Conservation (phyloP, 2,329 filamentous ascomycete species). For the Fusarium caatingaense region DNA sequence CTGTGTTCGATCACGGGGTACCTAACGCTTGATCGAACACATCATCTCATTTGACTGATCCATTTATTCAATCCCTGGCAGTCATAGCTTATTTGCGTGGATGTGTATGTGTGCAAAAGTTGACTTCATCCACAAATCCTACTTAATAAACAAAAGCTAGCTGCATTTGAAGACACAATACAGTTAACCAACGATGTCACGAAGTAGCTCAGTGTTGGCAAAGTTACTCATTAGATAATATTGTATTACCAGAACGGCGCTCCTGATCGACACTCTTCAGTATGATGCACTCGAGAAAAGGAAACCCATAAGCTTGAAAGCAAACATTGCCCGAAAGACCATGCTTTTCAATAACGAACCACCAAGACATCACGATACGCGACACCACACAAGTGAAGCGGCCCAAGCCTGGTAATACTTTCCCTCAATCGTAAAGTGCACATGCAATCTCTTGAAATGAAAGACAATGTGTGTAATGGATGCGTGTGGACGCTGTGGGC, state of each 20-base stretch:
- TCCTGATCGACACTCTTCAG: neutral
- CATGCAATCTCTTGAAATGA: slow-evolving; percentile 29
- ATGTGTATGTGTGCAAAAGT: neutral
- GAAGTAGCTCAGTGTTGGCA: neutral
- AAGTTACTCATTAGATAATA: slow-evolving; percentile 5
- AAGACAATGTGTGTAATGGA: slow-evolving; percentile 27
- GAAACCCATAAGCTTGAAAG: slow-evolving; percentile 5
- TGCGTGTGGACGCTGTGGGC: slow-evolving; percentile 42
- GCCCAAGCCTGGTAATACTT: slow-evolving; percentile 19
- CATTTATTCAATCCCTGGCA: neutral
- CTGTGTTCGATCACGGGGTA: slow-evolving; percentile 28
- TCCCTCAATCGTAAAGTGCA: slow-evolving; percentile 11
- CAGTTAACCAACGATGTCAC: neutral
- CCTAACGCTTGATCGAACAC: slow-evolving; percentile 5
- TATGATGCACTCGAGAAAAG: slow-evolving; percentile 6
- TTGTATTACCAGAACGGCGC: slow-evolving; percentile 10
- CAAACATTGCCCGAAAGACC: slow-evolving; percentile 3
- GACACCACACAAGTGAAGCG: neutral
- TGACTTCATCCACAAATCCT: neutral
- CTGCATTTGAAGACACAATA: neutral
- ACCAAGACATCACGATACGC: slow-evolving; percentile 10
- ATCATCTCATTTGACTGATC: neutral
- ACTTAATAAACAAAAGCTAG: neutral
- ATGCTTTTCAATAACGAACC: slow-evolving; percentile 21
- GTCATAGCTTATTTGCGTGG: neutral